Base-by-base conservation (phyloP, 169 alveolate species). In the Hepatocystis sp. region DNA sequence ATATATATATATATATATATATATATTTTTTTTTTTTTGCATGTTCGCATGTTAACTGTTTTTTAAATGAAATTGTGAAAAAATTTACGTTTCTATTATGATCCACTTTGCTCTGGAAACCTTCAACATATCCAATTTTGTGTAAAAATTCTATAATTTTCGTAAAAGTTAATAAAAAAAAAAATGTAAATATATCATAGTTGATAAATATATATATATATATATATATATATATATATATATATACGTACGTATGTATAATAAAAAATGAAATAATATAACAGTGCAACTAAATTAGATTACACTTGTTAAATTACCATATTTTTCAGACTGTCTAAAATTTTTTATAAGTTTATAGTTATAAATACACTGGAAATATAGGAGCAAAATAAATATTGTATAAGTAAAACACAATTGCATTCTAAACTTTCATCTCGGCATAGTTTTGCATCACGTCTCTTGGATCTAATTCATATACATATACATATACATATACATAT, bases 321-420 rank as follows among this genome's bases (percentile, higher is more conserved):
- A 86, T 89, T 85, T 67, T 42, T 51, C 68, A 19, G 67, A 67
- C 56, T 53, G 63, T 39, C 51, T 47, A 46, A 63, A 42, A 40
- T 66, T 47, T 7, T 60, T 63, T 42, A 44, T 51, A 4, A 90
- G 58, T 17, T 84, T 91, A 71, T 85, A 71, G 52, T 84, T 78
- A 66, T 71, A 68, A 47, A 81, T 67, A 64, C 84, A 90, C 47
- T 58, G 89, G 66, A 36, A 34, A 28, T 64, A 67, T 36, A 90
- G 46, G 78, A 84, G 36, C 10, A 51, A 44, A 23, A 67, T 63
- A 36, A 23, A 51, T 15, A 68, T 27, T 44, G 19, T 49, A 68
- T 46, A 68, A 8, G 63, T 7, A 47, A 61, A 51, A 36, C 42
- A 61, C 66, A 19, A 52, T 27, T 46, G 67, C 61, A 49, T 42